phyloP scores from a whole-genome alignment of 495 filamentous ascomycete genomes.

The Margaritispora aquatica region DNA sequence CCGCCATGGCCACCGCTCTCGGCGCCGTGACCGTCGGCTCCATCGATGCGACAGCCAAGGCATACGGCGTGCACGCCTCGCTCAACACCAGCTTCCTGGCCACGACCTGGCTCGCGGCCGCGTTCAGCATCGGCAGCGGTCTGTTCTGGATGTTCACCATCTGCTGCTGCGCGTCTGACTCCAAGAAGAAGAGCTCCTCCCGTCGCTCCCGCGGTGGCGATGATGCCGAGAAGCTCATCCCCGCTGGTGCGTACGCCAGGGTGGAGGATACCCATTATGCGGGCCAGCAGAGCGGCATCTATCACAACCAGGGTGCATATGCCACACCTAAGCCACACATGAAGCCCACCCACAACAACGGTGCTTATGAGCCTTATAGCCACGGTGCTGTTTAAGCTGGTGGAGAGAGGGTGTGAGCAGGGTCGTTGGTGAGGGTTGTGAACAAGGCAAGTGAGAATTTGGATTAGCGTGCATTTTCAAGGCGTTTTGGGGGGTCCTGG shows the following conservation, averaged over 20 bases:
- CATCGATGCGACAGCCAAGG: constrained; percentile 54
- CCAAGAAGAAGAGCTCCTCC: constrained; percentile 16
- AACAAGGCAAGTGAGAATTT: no score
- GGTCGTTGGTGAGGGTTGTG: no score
- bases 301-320: constrained; percentile 31
- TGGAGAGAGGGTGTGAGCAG: no score
- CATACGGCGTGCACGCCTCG: constrained; percentile 57
- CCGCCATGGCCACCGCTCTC: constrained; percentile 53
- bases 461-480: constrained; percentile 16
- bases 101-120: constrained; percentile 71
- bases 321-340: constrained; percentile 10
- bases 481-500: constrained; percentile 13
- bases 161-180: constrained; percentile 69
- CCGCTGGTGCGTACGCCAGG: constrained; percentile 36
- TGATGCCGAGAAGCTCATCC: constrained; percentile 42
- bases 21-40: constrained; percentile 60
- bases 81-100: constrained; percentile 64
- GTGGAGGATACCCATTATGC: constrained; percentile 29
- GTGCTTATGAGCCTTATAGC: constrained; percentile 49
- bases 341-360: constrained; percentile 28
- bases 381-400: constrained; percentile 37
- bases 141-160: constrained; percentile 87
- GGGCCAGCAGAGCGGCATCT: constrained; percentile 18
- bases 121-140: constrained; percentile 62
- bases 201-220: constrained; percentile 18